A percentile compares a stretch with the other conserved stretches of the same genome.
These are phyloP conservation scores for Xerocomus minutiporus DNA, from an alignment of 1,284 basidiomycete species.

Conservation along the genomic window DNA sequence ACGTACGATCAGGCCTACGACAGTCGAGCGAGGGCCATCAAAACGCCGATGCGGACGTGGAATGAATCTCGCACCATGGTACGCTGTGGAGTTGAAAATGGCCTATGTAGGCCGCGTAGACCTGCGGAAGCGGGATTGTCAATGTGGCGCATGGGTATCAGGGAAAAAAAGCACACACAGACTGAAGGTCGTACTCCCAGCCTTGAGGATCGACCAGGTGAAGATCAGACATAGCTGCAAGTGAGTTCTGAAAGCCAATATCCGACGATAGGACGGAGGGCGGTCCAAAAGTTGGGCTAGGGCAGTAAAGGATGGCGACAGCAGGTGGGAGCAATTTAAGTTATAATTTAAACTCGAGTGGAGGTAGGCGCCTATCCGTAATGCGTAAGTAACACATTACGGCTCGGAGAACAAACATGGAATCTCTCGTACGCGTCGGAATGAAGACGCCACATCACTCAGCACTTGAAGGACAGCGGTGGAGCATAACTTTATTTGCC, in stretches of 20 bases:
- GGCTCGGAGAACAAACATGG: constrained; percentile 13
- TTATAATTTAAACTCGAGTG: constrained; percentile 19
- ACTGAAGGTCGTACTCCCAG: constrained; percentile 83
- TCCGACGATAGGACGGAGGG: neutral
- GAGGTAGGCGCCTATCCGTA: constrained; percentile 7
- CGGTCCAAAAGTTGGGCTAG: neutral
- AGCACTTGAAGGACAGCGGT: neutral
- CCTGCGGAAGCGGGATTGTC: constrained; percentile 35
- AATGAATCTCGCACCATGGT: constrained; percentile 54
- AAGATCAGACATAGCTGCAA: constrained; percentile 54
- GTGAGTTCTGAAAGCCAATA: neutral
- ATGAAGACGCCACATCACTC: constrained; percentile 24
- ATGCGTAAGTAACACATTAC: constrained; percentile 18
- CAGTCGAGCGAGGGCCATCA: neutral
- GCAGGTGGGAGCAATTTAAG: constrained; percentile 7
- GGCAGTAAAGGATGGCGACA: neutral
- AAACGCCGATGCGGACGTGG: neutral
- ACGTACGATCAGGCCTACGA: constrained; percentile 71
- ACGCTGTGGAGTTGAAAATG: constrained; percentile 72
- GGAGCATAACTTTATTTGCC: constrained; percentile 6
- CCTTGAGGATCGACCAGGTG: constrained; percentile 72
- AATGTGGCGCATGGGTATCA: neutral
- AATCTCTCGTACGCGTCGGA: constrained; percentile 10
- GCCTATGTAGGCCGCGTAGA: constrained; percentile 82
- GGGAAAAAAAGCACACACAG: constrained; percentile 41